phyloP scores from a whole-genome alignment of 1,139 yeast genomes.

The Sugiyamaella grinbergsii region DNA sequence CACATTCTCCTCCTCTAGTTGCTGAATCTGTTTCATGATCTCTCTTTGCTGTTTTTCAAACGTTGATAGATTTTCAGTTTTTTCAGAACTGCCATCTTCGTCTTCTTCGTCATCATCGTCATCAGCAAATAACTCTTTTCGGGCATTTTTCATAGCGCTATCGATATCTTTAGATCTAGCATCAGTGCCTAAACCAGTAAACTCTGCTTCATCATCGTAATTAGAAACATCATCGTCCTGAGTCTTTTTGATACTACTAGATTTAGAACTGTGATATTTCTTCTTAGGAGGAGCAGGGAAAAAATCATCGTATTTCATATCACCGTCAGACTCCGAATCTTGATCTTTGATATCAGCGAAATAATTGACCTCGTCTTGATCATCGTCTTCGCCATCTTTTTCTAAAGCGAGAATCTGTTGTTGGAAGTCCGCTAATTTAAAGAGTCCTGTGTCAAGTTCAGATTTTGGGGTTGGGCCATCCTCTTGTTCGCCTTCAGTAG shows the following conservation, averaged over 20 bases:
- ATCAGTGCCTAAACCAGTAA: conserved; percentile 61
- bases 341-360: conserved; percentile 64
- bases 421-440: conserved; percentile 83
- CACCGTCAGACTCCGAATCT: conserved; percentile 38
- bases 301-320: conserved; percentile 45
- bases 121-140: conserved; percentile 58
- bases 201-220: conserved; percentile 50
- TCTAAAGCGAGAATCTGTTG: conserved; percentile 78
- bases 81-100: conserved; percentile 43
- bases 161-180: conserved; percentile 55
- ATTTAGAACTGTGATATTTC: conserved; percentile 21
- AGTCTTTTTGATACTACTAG: conserved; percentile 28
- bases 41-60: conserved; percentile 82
- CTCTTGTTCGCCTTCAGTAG: conserved; percentile 34
- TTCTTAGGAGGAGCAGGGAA: conserved; percentile 39
- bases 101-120: conserved; percentile 42
- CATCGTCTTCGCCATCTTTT: conserved; percentile 48
- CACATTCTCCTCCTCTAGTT: conserved; percentile 81
- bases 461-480: conserved; percentile 39
- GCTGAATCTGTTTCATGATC: conserved; percentile 72
- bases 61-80: conserved; percentile 57
- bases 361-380: conserved; percentile 72
- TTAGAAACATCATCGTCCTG: conserved; percentile 42
- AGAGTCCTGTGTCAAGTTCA: conserved; percentile 82
- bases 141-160: conserved; percentile 56